Evolutionary conservation across 2,329 filamentous ascomycete species (phyloP), one percentile per base, ranked within the genome.

Genomic region (Neocucurbitaria cava): DNA sequence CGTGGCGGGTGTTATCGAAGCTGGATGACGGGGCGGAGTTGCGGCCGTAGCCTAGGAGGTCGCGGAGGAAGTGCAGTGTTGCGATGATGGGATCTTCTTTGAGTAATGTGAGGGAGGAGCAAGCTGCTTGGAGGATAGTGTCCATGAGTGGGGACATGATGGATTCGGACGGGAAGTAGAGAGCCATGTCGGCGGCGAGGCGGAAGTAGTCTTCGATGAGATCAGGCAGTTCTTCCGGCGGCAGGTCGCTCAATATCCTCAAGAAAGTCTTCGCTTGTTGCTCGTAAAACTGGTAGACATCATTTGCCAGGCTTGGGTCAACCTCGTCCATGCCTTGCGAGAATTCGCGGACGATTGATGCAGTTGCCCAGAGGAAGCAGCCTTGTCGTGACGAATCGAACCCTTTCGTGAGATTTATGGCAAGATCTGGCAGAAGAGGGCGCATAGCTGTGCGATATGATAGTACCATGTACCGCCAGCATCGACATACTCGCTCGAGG

Each of bases 321-420:
- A 98, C 90, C 56, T 90, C 87, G 65, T 96, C 92, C 38, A 90
- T 87, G 38, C 94, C 92, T 66, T 96, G 91, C 0, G 92, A 95
- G 72, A 98, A 99, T 75, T 99, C 95, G 54, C 95, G 89, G 26
- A 99, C 85, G 59, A 99, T 96, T 8, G 94, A 92, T 61, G 93
- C 91, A 2, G 94, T 97, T 1, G 95, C 94, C 95, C 95, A 99
- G n/a, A 99, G 82, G 83, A 99, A 99, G 74, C 94, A 97, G 11
- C 95, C 95, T 77, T 99, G 94, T 56, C 88, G 86, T 10, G 94
- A 97, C 17, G 85, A 84, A 50, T 89, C 85, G 73, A 99, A 99
- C 4, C 94, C 93, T 59, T 83, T 84, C 1, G 91, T 91, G 52
- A 99, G 85, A 76, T 94, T 96, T 66, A 94, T 90, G 17, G 95